Base-by-base conservation (phyloP, 306 rosid genomes). In the Boehmeria nivea region DNA sequence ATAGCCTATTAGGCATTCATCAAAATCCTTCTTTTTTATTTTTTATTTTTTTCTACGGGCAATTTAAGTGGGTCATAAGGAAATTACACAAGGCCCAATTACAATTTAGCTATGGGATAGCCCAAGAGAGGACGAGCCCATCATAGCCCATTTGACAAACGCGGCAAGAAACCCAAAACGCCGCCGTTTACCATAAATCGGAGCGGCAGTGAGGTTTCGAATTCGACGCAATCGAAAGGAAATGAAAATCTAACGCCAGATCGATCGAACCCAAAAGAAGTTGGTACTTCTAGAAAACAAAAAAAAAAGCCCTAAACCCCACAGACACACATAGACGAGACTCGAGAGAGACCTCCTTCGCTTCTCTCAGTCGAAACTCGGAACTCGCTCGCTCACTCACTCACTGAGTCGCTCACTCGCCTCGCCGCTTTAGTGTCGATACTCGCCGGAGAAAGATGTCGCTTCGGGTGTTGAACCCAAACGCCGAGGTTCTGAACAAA, bases 401-500 rank as follows among this genome's bases (percentile, higher is more conserved):
- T 60, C 55, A 28, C 24, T 60, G 26, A 25, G 25, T 26, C 45
- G n/a, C n/a, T n/a, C n/a, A n/a, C n/a, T n/a, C n/a, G n/a, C n/a
- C n/a, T 22, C 21, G 44, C 19, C 17, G 49, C 20, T 43, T 37
- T 8, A 15, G n/a, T n/a, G n/a, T n/a, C n/a, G n/a, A n/a, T n/a
- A 19, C 12, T 17, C 16, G 14, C 26, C 43, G 26, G 49, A 24
- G 21, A 8, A 78, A 51, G 54, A 90, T 91, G 99, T 83, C 99
- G 33, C 55, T 87, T 40, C 73, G 87, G 74, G 78, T 69, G 4
- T 66, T 91, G 63, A 91, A 91, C 74, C 95, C 96, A 45, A 91
- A 87, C 58, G 99, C 99, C 0, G 96, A 91, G 75, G 96, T 91
- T n/a, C 84, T 91, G 21, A 87, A 85, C 89, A 91, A 91, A 81